Conservation (phyloP, 202 grass and related monocot genomes). For the Carex arenaria region DNA sequence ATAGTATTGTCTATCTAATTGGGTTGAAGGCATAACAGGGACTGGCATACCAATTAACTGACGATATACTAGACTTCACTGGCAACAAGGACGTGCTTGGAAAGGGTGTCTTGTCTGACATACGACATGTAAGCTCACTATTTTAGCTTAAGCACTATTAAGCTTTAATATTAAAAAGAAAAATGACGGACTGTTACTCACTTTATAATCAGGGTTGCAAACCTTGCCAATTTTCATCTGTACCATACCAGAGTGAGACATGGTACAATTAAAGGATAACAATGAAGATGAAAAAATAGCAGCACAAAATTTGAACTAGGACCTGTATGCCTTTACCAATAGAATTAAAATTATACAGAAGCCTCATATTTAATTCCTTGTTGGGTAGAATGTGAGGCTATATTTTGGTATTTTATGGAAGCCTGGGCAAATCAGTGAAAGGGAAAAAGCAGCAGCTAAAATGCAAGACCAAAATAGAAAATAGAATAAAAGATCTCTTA, state of each 20-base stretch:
- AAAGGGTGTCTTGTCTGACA: constrained; percentile 92
- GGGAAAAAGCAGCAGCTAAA: neutral
- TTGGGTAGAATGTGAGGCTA: neutral
- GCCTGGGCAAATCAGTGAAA: neutral
- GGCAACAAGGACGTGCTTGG: constrained; percentile 84
- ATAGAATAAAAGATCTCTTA: neutral
- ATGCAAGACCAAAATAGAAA: neutral
- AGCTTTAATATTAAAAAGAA: neutral
- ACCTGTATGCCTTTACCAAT: neutral
- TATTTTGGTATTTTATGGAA: neutral
- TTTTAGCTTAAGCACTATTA: neutral
- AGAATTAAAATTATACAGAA: neutral
- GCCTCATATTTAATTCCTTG: neutral
- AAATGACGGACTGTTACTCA: neutral
- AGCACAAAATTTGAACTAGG: neutral
- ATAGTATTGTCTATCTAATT: constrained; percentile 5
- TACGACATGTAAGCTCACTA: constrained; percentile 68
- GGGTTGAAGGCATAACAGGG: constrained; percentile 45
- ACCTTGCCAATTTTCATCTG: neutral
- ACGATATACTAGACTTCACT: constrained; percentile 96
- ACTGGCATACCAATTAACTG: constrained; percentile 93
- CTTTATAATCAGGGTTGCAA: neutral
- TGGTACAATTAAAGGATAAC: neutral
- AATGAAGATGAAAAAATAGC: neutral
- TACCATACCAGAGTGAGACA: neutral